Evolutionary conservation across 176 grass and related monocot species (phyloP).

Genomic region (Carex cristatella): DNA sequence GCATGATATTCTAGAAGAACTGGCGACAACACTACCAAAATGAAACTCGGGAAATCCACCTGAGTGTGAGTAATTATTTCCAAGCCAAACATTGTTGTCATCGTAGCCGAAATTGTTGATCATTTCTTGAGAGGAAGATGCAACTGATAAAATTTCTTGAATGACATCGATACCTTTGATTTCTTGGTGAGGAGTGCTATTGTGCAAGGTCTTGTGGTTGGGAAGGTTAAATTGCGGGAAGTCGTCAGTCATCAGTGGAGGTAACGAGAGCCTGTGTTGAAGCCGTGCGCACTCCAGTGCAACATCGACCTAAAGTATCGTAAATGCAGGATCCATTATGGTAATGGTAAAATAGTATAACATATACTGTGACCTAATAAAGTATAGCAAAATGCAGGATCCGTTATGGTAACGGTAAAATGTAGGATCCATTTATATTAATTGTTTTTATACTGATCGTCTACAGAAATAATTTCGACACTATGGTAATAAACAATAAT

Average conservation of each 20-base stretch:
- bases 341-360: neutral
- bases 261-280: conserved; percentile 77
- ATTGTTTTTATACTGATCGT: neutral
- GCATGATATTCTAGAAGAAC: conserved; percentile 15
- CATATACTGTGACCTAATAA: neutral
- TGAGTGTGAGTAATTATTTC: conserved; percentile 21
- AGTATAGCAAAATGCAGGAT: no score
- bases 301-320: conserved; percentile 53
- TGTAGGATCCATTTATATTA: neutral
- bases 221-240: conserved; percentile 46
- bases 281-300: conserved; percentile 85
- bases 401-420: no score
- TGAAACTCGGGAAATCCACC: conserved; percentile 29
- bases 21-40: conserved; percentile 15
- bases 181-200: conserved; percentile 31
- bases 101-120: conserved; percentile 45
- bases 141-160: conserved; percentile 75
- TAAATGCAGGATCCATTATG: neutral
- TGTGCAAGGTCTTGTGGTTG: conserved; percentile 34
- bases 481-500: neutral
- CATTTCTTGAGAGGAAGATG: conserved; percentile 62
- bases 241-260: conserved; percentile 67
- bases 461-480: neutral
- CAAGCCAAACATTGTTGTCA: conserved; percentile 59
- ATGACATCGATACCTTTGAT: conserved; percentile 55